A percentile compares a stretch with the other conserved stretches of the same genome.
Conservation (phyloP, 2,329 filamentous ascomycete species). For the Cladophialophora yegresii region DNA sequence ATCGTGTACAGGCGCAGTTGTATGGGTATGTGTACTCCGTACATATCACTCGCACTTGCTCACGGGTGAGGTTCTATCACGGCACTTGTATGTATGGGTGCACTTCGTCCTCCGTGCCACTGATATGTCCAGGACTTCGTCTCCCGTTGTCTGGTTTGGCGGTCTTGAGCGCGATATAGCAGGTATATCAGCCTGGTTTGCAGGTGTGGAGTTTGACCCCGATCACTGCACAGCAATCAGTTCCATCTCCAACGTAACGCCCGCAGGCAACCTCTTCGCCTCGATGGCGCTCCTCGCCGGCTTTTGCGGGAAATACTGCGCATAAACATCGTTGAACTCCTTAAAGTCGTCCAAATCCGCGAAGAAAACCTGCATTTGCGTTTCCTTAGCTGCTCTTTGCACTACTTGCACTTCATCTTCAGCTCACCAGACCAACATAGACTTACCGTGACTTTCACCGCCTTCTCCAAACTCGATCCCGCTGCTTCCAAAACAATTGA, state of each 20-base stretch:
- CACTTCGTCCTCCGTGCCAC: too few relatives aligned
- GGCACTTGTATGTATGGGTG: too few relatives aligned
- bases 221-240: slow-evolving; percentile 21
- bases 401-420: background rate
- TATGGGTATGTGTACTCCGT: too few relatives aligned
- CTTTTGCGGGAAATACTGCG: slow-evolving; percentile 14
- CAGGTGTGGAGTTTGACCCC: background rate
- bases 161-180: too few relatives aligned
- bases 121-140: too few relatives aligned
- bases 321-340: slow-evolving; percentile 80
- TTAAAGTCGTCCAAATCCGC: slow-evolving; percentile 66
- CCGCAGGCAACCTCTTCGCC: slow-evolving; percentile 14
- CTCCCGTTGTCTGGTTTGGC: too few relatives aligned
- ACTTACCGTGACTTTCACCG: slow-evolving; percentile 61
- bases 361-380: slow-evolving; percentile 59
- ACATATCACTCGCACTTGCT: too few relatives aligned
- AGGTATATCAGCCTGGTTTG: too few relatives aligned
- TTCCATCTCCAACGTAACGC: slow-evolving; percentile 20
- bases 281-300: slow-evolving; percentile 20
- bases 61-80: too few relatives aligned
- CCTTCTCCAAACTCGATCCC: slow-evolving; percentile 60
- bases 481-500: slow-evolving; percentile 61
- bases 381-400: background rate
- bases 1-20: too few relatives aligned
- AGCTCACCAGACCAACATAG: too few relatives aligned